These are phyloP conservation scores for Pleurotus ostreatus DNA, from an alignment of 768 basidiomycete species.

Conservation along the genomic window DNA sequence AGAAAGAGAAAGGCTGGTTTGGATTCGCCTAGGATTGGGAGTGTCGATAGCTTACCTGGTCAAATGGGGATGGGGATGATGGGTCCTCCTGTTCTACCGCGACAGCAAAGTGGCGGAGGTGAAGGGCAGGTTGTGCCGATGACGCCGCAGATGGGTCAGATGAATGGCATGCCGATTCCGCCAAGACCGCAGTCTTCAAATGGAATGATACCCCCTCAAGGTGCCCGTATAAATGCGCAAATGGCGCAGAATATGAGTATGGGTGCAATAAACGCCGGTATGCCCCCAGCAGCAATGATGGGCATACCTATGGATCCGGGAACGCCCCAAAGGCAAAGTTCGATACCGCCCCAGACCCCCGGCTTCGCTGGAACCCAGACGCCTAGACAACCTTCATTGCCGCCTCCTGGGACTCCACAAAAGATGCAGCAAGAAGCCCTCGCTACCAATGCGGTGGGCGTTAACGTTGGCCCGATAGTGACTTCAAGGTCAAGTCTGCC, in stretches of 20 bases:
- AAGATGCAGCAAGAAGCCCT: not conserved
- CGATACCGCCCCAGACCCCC: conserved; percentile 17
- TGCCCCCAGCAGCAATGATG: conserved; percentile 2
- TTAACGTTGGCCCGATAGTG: not conserved
- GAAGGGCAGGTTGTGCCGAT: not conserved
- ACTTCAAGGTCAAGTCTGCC: conserved; percentile 1
- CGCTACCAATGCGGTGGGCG: not conserved
- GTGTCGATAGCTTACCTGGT: not conserved
- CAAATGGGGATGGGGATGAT: not conserved
- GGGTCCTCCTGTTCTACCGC: conserved; percentile 13
- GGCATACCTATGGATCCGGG: conserved; percentile 14
- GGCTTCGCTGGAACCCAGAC: not conserved
- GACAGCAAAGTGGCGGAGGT: conserved; percentile 2
- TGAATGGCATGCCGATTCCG: conserved; percentile 1
- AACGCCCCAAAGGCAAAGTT: conserved; percentile 24
- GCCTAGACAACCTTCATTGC: conserved; percentile 5
- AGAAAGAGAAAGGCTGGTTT: conserved; percentile 3
- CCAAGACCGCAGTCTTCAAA: not conserved
- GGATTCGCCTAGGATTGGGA: conserved; percentile 10
- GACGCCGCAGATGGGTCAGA: not conserved
- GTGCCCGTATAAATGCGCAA: not conserved
- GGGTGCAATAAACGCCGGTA: conserved; percentile 19
- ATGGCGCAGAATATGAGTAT: conserved; percentile 12
- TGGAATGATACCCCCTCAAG: not conserved
- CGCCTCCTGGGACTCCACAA: conserved; percentile 1